A percentile compares a stretch with the other conserved stretches of the same genome.
phyloP scores from a whole-genome alignment of 2,329 filamentous ascomycete genomes.

The Aspergillus flavus region DNA sequence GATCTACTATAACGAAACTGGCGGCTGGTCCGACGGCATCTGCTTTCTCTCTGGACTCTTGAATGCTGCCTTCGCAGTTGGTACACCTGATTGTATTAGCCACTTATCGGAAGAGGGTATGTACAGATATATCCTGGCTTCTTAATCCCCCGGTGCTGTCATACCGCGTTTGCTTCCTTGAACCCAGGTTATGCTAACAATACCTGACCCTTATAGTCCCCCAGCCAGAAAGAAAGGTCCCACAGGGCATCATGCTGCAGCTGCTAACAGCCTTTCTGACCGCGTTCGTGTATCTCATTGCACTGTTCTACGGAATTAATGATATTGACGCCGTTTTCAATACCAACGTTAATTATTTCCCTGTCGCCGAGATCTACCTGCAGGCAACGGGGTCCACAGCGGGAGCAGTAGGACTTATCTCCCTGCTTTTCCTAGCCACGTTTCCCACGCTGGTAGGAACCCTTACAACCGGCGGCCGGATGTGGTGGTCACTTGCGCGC shows the following conservation, averaged over 20 bases:
- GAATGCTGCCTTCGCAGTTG: conserved; percentile 68
- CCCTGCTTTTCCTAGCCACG: conserved; percentile 58
- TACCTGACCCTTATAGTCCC: conserved; percentile 22
- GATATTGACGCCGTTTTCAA: conserved; percentile 56
- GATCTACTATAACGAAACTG: conserved; percentile 31
- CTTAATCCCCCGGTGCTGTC: no score
- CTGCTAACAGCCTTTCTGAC: conserved; percentile 46
- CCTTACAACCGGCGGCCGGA: conserved; percentile 60
- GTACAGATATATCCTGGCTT: not conserved
- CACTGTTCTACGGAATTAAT: conserved; percentile 37
- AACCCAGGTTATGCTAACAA: not conserved
- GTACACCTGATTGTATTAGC: conserved; percentile 64
- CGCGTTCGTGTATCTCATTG: conserved; percentile 53
- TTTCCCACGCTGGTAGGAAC: conserved; percentile 56
- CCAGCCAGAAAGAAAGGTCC: conserved; percentile 39
- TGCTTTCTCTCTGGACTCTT: conserved; percentile 62
- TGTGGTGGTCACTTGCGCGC: conserved; percentile 63
- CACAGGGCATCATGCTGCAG: conserved; percentile 51
- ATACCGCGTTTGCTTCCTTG: not conserved
- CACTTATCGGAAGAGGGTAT: conserved; percentile 62
- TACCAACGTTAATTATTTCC: conserved; percentile 52
- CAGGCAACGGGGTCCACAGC: conserved; percentile 58
- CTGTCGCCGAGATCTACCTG: conserved; percentile 67
- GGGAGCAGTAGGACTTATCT: conserved; percentile 56
- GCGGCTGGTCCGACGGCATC: conserved; percentile 35